Conservation (phyloP, 148 eudicot species). For the Persicaria tinctoria region DNA sequence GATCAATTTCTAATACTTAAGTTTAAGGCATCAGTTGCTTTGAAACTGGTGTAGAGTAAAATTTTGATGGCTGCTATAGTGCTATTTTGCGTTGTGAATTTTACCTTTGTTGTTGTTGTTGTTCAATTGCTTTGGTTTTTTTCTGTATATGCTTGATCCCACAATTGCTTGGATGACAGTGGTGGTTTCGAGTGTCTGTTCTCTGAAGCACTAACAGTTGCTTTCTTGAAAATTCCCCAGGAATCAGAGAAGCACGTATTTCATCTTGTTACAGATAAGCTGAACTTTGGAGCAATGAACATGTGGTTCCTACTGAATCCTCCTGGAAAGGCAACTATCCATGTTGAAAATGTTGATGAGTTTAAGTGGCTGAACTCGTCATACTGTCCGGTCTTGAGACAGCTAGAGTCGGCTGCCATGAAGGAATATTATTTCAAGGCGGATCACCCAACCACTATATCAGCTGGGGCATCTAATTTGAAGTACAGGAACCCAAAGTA, state of each 20-base stretch:
- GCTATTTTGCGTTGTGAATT: not conserved
- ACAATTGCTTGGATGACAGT: not conserved
- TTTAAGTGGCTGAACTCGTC: slow-evolving; percentile 90
- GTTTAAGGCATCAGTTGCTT: not conserved
- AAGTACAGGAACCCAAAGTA: slow-evolving; percentile 91
- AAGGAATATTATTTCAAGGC: slow-evolving; percentile 85
- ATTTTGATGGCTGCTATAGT: not conserved
- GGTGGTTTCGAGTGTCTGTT: not conserved
- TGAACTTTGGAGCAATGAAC: slow-evolving; percentile 86
- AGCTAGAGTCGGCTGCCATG: slow-evolving; percentile 83
- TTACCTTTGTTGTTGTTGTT: not conserved
- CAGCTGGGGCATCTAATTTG: slow-evolving; percentile 69
- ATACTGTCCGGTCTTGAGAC: slow-evolving; percentile 78
- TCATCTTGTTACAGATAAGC: slow-evolving; percentile 86
- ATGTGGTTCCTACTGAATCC: slow-evolving; percentile 88
- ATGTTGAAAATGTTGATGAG: slow-evolving; percentile 84
- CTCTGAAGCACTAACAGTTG: slow-evolving; percentile 1
- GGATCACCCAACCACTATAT: slow-evolving; percentile 51
- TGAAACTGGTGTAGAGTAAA: slow-evolving; percentile 1
- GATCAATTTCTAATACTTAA: not conserved
- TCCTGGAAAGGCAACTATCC: slow-evolving; percentile 81
- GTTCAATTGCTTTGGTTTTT: not conserved
- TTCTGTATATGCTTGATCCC: not conserved
- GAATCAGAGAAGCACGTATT: slow-evolving; percentile 86
- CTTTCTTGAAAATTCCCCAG: slow-evolving; percentile 33